phyloP scores from a whole-genome alignment of 2,329 filamentous ascomycete species.

The Diatrype stigma region DNA sequence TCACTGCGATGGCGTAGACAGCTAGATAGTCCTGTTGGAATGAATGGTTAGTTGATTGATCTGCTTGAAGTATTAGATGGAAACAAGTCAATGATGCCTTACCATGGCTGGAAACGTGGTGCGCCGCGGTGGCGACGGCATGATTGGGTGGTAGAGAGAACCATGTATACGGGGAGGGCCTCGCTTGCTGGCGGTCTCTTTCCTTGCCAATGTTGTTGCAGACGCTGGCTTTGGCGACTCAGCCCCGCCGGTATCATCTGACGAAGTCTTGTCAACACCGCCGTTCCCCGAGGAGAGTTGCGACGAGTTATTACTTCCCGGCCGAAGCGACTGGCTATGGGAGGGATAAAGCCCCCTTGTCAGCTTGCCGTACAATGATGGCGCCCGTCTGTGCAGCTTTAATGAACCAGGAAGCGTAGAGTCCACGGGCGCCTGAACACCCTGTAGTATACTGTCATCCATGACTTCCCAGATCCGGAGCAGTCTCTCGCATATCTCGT shows the following conservation, averaged over 20 bases:
- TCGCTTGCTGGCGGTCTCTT: conserved; percentile 20
- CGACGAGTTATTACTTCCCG: conserved; percentile 5
- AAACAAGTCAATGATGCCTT: not conserved
- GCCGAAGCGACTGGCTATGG: conserved; percentile 16
- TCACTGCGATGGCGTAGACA: conserved; percentile 48
- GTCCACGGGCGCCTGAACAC: conserved; percentile 41
- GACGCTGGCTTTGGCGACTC: conserved; percentile 2
- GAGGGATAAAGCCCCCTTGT: conserved; percentile 43
- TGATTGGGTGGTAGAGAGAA: conserved; percentile 41
- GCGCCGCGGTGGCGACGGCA: conserved; percentile 40
- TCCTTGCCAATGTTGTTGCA: conserved; percentile 13
- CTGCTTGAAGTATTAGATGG: not conserved
- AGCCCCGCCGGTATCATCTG: conserved; percentile 1
- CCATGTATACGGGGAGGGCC: conserved; percentile 40
- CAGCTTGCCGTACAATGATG: conserved; percentile 39
- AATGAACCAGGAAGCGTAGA: conserved; percentile 41
- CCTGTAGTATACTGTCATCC: conserved; percentile 47
- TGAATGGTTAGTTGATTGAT: not conserved
- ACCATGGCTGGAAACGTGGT: conserved; percentile 45
- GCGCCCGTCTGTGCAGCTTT: conserved; percentile 43
- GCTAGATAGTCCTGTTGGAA: conserved; percentile 36
- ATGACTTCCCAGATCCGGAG: conserved; percentile 48
- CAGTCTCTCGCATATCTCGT: conserved; percentile 43
- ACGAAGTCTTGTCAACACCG: not conserved
- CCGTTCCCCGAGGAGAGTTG: conserved; percentile 13